Base-by-base conservation (phyloP, 2,329 filamentous ascomycete genomes). In the Trichoderma aggressivum region DNA sequence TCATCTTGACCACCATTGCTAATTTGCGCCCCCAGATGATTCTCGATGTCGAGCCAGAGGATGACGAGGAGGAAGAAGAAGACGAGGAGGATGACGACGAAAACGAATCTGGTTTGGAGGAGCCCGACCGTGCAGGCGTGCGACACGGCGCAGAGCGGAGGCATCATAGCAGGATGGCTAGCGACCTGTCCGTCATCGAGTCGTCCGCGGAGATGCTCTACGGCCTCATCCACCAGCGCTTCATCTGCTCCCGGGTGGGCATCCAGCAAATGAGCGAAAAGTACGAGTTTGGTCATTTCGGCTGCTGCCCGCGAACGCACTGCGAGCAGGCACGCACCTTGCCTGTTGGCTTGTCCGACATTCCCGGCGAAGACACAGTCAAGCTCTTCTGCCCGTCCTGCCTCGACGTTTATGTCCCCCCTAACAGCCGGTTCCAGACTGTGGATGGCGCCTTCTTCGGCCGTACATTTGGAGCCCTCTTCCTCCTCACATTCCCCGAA, bases 221-320 rank as follows among this genome's bases (percentile, higher is more conserved):
- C 83, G 96, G 96, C 53, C 88, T 99, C 72, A 99, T 99, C 81
- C 96, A 99, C 83, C 96, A 98, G 82, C 92, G 96, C 71, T 99
- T 98, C 82, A 98, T 99, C 83, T 98, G 94, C 78, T 98, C 94
- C 28, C 89, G 96, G 72, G 94, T 93, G 3, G 96, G 96, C 66
- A 98, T 99, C 77, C 95, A 98, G 83, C 94, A 98, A 81, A 99
- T 99, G 96, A 94, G 94, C 74, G 96, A 99, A 82, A 99, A 99
- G 82, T 99, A 98, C 85, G 95, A 98, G 82, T 87, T 97, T 62
- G 92, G 94, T 73, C 95, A 99, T 84, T 99, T 99, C 79, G 96
- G 96, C 67, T 91, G 92, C 76, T 99, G 96, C 81, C 96, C 96
- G n/a, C 90, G 96, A 72, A 97, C 95, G 72, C 90, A 95, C 82